Evolutionary conservation across 768 basidiomycete genomes (phyloP).

Genomic region (Postia placenta): DNA sequence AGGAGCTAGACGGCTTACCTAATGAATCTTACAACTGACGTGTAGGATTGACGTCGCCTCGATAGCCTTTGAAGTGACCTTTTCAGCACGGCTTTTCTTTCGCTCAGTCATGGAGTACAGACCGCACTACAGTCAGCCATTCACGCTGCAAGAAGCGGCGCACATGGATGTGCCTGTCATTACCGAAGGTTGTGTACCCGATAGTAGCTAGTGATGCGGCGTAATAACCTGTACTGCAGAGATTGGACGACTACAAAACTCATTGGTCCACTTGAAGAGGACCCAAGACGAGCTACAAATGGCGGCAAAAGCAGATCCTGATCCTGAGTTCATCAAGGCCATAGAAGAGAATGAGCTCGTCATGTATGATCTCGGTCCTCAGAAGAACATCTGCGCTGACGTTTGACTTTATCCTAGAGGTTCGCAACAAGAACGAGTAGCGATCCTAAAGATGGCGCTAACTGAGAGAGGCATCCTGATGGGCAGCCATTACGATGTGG

Average conservation of each 20-base stretch:
- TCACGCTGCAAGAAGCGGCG: conserved; percentile 60
- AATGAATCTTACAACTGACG: too few species aligned
- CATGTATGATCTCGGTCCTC: conserved; percentile 41
- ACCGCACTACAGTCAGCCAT: conserved; percentile 69
- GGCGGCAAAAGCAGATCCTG: conserved; percentile 35
- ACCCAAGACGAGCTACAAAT: conserved; percentile 57
- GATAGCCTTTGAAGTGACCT: too few species aligned
- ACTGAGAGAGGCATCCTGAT: conserved; percentile 49
- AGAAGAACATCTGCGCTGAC: not conserved
- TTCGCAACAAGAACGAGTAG: conserved; percentile 71
- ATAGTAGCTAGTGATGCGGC: not conserved
- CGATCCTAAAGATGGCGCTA: conserved; percentile 61
- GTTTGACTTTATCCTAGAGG: conserved; percentile 36
- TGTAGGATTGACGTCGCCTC: too few species aligned
- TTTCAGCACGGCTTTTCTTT: too few species aligned
- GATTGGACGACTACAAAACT: conserved; percentile 70
- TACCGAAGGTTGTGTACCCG: conserved; percentile 49
- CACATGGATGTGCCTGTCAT: conserved; percentile 61
- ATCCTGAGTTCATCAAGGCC: conserved; percentile 54
- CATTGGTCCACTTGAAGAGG: conserved; percentile 51
- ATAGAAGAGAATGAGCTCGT: conserved; percentile 66
- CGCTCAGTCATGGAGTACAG: conserved; percentile 63
- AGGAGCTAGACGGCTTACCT: not conserved
- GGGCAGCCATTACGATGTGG: conserved; percentile 39
- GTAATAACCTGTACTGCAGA: conserved; percentile 37